A percentile compares a stretch with the other conserved stretches of the same genome.
phyloP scores from a whole-genome alignment of 768 basidiomycete species.

The Agrocybe pediades region DNA sequence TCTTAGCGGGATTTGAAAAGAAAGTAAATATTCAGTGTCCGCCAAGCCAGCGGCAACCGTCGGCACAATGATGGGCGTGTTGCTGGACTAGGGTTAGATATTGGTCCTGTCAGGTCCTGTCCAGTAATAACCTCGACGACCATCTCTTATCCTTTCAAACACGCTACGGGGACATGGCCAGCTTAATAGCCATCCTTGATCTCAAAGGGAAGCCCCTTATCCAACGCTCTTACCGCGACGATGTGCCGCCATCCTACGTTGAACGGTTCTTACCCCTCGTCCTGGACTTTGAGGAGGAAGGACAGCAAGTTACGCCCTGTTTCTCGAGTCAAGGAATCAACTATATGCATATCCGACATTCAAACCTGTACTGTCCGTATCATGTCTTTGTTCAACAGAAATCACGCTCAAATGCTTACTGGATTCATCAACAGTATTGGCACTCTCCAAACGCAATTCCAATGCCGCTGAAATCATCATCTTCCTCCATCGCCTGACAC shows the following conservation, averaged over 20 bases:
- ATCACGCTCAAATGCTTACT: background rate
- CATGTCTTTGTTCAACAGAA: background rate
- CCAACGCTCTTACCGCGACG: slow-evolving; percentile 94
- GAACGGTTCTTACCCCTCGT: slow-evolving; percentile 93
- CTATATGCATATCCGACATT: slow-evolving; percentile 98
- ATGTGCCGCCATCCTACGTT: slow-evolving; percentile 86
- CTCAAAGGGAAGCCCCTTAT: slow-evolving; percentile 98
- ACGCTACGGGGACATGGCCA: slow-evolving; percentile 40
- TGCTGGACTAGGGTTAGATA: no score
- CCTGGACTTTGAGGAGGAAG: slow-evolving; percentile 96
- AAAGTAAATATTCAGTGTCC: no score
- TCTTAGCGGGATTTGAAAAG: no score
- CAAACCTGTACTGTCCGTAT: slow-evolving; percentile 89
- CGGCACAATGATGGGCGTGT: no score
- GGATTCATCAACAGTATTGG: slow-evolving; percentile 64
- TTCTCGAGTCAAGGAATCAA: slow-evolving; percentile 95
- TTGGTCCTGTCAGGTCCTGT: no score
- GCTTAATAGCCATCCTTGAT: slow-evolving; percentile 91
- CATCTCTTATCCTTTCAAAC: background rate
- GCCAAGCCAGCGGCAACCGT: no score
- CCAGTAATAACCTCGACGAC: no score
- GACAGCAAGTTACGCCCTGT: slow-evolving; percentile 94
- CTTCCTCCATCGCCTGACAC: slow-evolving; percentile 90
- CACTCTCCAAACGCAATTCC: slow-evolving; percentile 92
- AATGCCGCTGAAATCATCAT: slow-evolving; percentile 97